Evolutionary conservation across 1,284 basidiomycete species (phyloP).

Genomic region (Prillingera fragicola): DNA sequence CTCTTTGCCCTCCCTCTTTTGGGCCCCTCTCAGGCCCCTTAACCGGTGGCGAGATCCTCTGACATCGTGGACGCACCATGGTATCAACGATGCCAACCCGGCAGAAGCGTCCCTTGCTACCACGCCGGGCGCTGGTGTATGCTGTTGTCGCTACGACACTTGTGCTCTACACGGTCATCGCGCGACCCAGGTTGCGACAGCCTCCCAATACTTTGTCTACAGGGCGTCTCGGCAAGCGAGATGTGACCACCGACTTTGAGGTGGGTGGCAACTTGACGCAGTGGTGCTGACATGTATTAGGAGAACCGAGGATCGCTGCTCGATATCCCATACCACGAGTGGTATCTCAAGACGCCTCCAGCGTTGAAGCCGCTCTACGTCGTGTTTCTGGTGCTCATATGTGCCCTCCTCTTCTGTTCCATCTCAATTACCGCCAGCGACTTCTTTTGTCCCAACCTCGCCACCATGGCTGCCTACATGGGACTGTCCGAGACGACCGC

Average conservation of each 20-base stretch:
- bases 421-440: conserved; percentile 89
- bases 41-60: no score
- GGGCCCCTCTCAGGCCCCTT: no score
- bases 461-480: conserved; percentile 72
- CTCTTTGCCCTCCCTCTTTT: no score
- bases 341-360: conserved; percentile 3
- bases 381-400: conserved; percentile 29
- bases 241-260: not conserved
- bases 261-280: not conserved
- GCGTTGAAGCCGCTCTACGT: conserved; percentile 30
- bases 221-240: not conserved
- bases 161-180: not conserved
- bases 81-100: no score
- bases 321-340: conserved; percentile 11
- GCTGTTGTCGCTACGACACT: not conserved
- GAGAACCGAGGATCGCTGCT: conserved; percentile 10
- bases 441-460: conserved; percentile 91
- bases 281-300: not conserved
- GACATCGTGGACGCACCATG: no score
- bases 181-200: not conserved
- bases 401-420: conserved; percentile 58
- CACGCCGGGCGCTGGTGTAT: not conserved
- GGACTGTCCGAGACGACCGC: conserved; percentile 84
- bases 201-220: no score
- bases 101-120: no score